Conservation (phyloP, 140 eudicot species). For the Bidens hawaiensis region DNA sequence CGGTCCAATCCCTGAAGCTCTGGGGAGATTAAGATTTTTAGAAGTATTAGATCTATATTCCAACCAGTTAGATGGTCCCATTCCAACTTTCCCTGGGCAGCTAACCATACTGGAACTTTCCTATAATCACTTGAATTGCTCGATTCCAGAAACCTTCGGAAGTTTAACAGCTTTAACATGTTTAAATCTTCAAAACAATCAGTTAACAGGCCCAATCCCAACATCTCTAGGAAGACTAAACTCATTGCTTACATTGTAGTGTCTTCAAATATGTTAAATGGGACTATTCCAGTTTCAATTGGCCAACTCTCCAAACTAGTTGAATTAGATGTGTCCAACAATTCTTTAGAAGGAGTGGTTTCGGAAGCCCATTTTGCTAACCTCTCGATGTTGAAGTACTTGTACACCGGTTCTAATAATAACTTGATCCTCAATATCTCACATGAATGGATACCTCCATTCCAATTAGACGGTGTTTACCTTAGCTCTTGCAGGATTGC, state of each 20-base stretch:
- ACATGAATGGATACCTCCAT: no score
- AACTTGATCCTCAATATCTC: background rate
- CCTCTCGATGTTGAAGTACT: background rate
- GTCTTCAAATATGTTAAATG: background rate
- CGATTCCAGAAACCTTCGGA: no score
- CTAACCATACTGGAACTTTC: no score
- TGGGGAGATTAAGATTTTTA: background rate
- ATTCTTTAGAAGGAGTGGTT: slow-evolving; percentile 2
- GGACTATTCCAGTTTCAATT: background rate
- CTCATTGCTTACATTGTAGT: background rate
- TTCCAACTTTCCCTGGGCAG: no score
- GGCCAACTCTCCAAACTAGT: background rate
- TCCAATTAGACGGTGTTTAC: background rate
- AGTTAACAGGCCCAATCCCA: no score
- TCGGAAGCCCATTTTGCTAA: slow-evolving; percentile 11
- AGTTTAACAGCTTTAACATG: no score
- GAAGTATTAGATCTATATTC: background rate
- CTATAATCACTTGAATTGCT: no score
- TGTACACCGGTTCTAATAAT: background rate
- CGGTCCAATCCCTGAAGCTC: background rate
- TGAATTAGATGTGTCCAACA: background rate
- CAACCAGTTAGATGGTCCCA: no score
- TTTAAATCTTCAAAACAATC: background rate
- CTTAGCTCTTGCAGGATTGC: background rate
- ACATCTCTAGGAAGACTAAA: no score